A percentile compares a stretch with the other conserved stretches of the same genome.
Conservation (phyloP, 352 stramenopile species). For the Thalassiosira ordinaria region DNA sequence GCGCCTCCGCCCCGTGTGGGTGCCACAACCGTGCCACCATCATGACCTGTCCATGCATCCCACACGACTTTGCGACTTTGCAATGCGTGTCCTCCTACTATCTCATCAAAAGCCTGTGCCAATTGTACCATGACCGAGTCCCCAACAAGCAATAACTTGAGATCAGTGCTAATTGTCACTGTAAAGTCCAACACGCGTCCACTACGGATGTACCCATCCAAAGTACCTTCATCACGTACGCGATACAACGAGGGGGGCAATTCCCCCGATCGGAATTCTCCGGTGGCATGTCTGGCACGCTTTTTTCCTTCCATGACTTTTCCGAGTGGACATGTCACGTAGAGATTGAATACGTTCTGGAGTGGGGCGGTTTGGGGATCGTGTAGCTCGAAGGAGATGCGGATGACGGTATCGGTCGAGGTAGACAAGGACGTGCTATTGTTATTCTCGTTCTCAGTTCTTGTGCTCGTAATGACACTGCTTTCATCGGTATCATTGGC, state of each 20-base stretch:
- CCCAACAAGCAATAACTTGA: constrained; percentile 63
- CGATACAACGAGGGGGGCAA: constrained; percentile 26
- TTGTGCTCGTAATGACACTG: background rate
- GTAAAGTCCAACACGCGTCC: constrained; percentile 56
- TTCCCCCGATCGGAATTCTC: constrained; percentile 13
- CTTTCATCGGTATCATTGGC: background rate
- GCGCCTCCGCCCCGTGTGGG: constrained; percentile 46
- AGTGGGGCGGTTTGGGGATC: constrained; percentile 28
- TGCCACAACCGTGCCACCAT: constrained; percentile 35
- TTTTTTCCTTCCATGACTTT: background rate
- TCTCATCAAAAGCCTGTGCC: constrained; percentile 62
- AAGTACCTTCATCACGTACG: background rate
- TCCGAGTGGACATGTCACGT: constrained; percentile 5
- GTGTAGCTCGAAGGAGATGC: constrained; percentile 34
- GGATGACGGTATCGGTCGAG: background rate
- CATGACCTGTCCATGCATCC: constrained; percentile 47
- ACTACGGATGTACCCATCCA: background rate
- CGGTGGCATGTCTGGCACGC: background rate
- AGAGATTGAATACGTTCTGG: constrained; percentile 25
- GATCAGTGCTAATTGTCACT: constrained; percentile 45
- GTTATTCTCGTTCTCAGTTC: background rate
- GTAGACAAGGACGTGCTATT: no score
- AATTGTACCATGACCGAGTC: constrained; percentile 66
- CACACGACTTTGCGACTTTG: constrained; percentile 33
- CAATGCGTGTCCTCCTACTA: constrained; percentile 13